Percentiles rank a stretch among this genome's conserved stretches.
Evolutionary conservation across 2,329 filamentous ascomycete genomes (phyloP).

Genomic region (Penicillium olsonii): DNA sequence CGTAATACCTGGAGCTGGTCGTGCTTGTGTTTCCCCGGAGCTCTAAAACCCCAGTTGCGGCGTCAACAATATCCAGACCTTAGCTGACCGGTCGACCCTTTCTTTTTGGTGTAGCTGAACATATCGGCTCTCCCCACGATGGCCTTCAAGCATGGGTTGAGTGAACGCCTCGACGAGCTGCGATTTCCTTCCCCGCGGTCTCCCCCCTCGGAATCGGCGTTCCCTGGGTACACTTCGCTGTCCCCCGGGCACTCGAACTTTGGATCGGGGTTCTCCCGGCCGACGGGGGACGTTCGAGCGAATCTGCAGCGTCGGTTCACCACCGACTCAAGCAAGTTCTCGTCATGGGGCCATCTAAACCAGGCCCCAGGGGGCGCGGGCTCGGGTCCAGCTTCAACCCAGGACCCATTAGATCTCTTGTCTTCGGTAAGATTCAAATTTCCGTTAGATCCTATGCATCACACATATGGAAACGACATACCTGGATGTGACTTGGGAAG

Average conservation of each 20-base stretch:
- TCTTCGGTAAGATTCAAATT: slow-evolving; percentile 50
- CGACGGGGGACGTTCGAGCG: slow-evolving; percentile 69
- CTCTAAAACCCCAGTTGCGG: slow-evolving; percentile 8
- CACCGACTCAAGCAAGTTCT: slow-evolving; percentile 81
- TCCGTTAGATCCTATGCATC: neutral
- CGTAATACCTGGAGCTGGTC: slow-evolving; percentile 12
- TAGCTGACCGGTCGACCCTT: slow-evolving; percentile 25
- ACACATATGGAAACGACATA: neutral
- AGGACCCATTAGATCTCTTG: slow-evolving; percentile 55
- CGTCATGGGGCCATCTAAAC: slow-evolving; percentile 68
- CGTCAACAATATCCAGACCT: slow-evolving; percentile 19
- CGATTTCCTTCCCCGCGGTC: slow-evolving; percentile 77
- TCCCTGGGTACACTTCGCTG: slow-evolving; percentile 73
- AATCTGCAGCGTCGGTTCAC: slow-evolving; percentile 90
- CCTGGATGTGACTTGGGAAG: neutral
- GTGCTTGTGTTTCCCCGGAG: slow-evolving; percentile 17
- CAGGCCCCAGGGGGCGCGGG: slow-evolving; percentile 56
- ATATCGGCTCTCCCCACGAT: slow-evolving; percentile 48
- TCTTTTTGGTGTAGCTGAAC: slow-evolving; percentile 35
- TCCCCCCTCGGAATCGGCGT: slow-evolving; percentile 72
- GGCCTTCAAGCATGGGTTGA: slow-evolving; percentile 65
- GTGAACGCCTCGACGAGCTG: slow-evolving; percentile 74
- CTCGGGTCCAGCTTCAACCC: slow-evolving; percentile 33
- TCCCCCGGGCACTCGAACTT: slow-evolving; percentile 67
- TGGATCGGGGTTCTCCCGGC: slow-evolving; percentile 56